These are phyloP conservation scores for Myxozyma neotropica DNA, from an alignment of 805 yeast genomes.

Conservation along the genomic window DNA sequence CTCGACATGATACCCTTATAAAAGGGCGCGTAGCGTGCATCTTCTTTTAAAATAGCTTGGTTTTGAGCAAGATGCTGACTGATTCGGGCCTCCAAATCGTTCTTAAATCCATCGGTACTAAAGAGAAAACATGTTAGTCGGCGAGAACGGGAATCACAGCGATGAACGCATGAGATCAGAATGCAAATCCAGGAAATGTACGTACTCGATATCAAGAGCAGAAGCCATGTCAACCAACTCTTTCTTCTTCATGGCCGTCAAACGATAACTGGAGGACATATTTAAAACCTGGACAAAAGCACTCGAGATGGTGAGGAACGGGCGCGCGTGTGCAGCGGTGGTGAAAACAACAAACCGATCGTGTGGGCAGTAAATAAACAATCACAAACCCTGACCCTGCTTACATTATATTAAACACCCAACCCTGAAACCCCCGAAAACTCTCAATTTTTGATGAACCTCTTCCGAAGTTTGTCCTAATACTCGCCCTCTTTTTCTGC, in stretches of 20 bases:
- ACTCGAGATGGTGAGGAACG: neutral
- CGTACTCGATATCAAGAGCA: conserved; percentile 44
- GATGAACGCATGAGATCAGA: neutral
- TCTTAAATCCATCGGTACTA: conserved; percentile 39
- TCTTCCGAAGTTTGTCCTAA: neutral
- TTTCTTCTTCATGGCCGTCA: conserved; percentile 45
- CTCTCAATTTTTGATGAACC: neutral
- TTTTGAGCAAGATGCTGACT: conserved; percentile 30
- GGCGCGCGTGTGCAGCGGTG: neutral
- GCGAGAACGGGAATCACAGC: neutral
- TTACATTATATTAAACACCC: neutral
- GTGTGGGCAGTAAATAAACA: conserved; percentile 2
- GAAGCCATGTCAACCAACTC: conserved; percentile 45
- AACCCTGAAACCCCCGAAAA: neutral
- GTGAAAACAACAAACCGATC: conserved; percentile 3
- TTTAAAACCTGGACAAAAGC: neutral
- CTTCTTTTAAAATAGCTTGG: conserved; percentile 23
- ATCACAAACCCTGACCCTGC: neutral
- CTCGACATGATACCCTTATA: conserved; percentile 15
- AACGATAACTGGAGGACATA: conserved; percentile 24
- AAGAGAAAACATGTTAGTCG: neutral
- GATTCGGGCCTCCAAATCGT: conserved; percentile 40
- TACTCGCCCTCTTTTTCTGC: neutral
- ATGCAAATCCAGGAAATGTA: neutral
- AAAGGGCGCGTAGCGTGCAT: conserved; percentile 35